phyloP scores from a whole-genome alignment of 2,329 filamentous ascomycete genomes.

The Fusarium tanahbumbuense region DNA sequence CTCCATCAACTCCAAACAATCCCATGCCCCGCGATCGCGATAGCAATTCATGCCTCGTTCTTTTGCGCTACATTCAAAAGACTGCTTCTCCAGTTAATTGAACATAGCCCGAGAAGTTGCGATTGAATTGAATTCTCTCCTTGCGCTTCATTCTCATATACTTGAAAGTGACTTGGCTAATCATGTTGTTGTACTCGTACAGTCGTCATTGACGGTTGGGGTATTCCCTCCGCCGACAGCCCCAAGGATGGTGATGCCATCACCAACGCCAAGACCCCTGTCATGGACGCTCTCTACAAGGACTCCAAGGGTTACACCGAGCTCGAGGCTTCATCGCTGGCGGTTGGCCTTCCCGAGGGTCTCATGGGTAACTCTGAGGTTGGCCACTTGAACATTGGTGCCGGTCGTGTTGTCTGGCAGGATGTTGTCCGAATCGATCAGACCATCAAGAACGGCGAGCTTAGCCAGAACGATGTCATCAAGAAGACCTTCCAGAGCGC shows the following conservation, averaged over 20 bases:
- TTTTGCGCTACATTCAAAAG: constrained; percentile 36
- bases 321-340: constrained; percentile 94
- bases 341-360: constrained; percentile 94
- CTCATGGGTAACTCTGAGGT: constrained; percentile 99
- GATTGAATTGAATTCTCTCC: constrained; percentile 57
- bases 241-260: constrained; percentile 95
- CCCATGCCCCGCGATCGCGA: constrained; percentile 39
- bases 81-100: constrained; percentile 35
- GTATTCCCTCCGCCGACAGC: constrained; percentile 82
- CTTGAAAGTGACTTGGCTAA: constrained; percentile 70
- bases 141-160: constrained; percentile 66
- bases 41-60: constrained; percentile 28
- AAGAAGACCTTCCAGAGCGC: constrained; percentile 80
- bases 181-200: constrained; percentile 61
- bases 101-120: constrained; percentile 13
- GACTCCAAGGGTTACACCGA: constrained; percentile 87
- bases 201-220: constrained; percentile 99
- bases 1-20: constrained; percentile 43
- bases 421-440: constrained; percentile 97
- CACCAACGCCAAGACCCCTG: constrained; percentile 88
- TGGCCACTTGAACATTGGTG: constrained; percentile 98
- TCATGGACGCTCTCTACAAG: constrained; percentile 92
- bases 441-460: constrained; percentile 85
- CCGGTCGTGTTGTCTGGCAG: constrained; percentile 97
- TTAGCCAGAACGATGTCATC: constrained; percentile 81